These are phyloP conservation scores for Tolypocladium sp. DNA, from an alignment of 2,329 filamentous ascomycete genomes.

Conservation along the genomic window DNA sequence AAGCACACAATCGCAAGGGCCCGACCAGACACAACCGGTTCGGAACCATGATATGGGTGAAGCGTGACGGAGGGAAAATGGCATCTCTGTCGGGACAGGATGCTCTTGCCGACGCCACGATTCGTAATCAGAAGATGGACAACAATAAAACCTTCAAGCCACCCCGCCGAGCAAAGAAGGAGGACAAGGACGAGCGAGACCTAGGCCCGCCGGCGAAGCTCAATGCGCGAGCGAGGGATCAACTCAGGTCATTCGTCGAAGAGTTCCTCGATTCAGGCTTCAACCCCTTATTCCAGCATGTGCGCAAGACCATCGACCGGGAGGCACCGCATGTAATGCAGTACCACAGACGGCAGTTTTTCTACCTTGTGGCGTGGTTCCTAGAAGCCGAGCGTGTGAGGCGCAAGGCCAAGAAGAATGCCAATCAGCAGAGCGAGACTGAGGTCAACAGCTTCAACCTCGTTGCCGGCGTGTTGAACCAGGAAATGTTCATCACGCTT, in stretches of 20 bases:
- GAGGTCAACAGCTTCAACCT: conserved; percentile 72
- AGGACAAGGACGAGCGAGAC: conserved; percentile 58
- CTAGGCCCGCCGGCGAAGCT: conserved; percentile 67
- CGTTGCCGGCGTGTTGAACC: conserved; percentile 81
- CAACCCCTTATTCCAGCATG: conserved; percentile 78
- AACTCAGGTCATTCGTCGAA: conserved; percentile 74
- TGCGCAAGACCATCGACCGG: conserved; percentile 83
- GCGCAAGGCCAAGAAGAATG: conserved; percentile 47
- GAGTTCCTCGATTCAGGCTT: conserved; percentile 94
- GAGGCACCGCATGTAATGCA: conserved; percentile 74
- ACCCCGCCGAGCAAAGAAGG: conserved; percentile 53
- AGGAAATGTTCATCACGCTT: conserved; percentile 87
- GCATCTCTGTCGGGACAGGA: conserved; percentile 85
- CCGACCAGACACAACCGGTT: conserved; percentile 89
- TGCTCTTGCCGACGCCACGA: conserved; percentile 63
- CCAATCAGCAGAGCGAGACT: conserved; percentile 34
- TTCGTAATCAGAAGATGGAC: conserved; percentile 81
- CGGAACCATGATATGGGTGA: conserved; percentile 95
- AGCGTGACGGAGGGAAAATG: conserved; percentile 74
- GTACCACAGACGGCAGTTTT: conserved; percentile 76
- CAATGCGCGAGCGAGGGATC: conserved; percentile 62
- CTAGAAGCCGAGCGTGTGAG: conserved; percentile 74
- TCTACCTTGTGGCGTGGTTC: conserved; percentile 91
- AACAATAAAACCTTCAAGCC: conserved; percentile 84
- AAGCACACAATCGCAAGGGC: conserved; percentile 65